A percentile compares a stretch with the other conserved stretches of the same genome.
Conservation (phyloP, 179 eudicot genomes). For the Beta macrorhiza region DNA sequence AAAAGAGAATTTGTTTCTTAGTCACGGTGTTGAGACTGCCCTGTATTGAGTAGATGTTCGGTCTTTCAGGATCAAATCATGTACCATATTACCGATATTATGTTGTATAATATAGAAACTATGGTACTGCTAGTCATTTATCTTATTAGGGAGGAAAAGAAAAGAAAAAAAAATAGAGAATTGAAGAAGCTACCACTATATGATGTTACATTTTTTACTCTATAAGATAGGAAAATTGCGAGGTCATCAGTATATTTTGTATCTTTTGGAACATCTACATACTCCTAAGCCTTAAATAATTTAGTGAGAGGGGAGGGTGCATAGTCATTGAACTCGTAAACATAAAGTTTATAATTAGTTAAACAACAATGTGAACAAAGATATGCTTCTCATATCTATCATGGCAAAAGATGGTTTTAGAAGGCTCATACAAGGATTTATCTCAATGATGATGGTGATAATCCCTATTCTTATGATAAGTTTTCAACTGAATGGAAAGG, state of each 20-base stretch:
- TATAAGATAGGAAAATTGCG: neutral
- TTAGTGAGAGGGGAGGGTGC: no score
- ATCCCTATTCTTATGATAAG: no score
- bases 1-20: neutral
- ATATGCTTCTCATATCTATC: neutral
- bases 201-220: neutral
- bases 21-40: neutral
- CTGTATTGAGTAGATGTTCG: neutral
- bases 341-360: neutral
- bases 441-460: neutral
- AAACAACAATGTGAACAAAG: neutral
- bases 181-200: neutral
- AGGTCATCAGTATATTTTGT: no score
- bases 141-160: no score
- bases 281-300: no score
- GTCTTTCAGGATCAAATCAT: neutral
- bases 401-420: neutral
- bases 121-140: no score
- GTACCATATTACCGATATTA: neutral
- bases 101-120: neutral
- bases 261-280: no score
- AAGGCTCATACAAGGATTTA: neutral
- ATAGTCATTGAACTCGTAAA: no score
- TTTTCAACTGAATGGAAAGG: neutral
- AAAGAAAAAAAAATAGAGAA: neutral